These are phyloP conservation scores for Cyberlindnera petersonii DNA, from an alignment of 805 yeast species.

Conservation along the genomic window DNA sequence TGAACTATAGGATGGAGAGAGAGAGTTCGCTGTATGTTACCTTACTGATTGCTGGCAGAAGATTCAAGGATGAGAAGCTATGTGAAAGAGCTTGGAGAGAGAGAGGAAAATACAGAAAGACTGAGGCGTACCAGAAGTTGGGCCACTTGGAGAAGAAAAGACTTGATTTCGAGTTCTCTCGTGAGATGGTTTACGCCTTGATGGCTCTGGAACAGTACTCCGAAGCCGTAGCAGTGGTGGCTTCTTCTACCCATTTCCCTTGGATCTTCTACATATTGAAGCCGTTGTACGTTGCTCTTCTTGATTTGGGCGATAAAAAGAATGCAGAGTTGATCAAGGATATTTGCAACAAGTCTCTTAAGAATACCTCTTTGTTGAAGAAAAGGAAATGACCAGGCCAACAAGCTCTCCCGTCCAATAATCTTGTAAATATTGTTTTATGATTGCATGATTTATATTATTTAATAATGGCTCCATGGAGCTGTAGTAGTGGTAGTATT, in stretches of 20 bases:
- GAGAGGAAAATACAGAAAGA: conserved; percentile 68
- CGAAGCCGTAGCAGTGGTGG: conserved; percentile 68
- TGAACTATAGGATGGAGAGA: conserved; percentile 18
- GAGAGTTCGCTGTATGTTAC: conserved; percentile 20
- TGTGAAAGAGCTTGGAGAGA: conserved; percentile 73
- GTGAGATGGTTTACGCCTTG: conserved; percentile 59
- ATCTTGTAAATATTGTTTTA: neutral
- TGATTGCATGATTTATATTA: neutral
- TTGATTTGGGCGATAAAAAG: conserved; percentile 40
- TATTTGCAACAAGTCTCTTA: conserved; percentile 22
- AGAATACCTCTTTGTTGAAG: conserved; percentile 1
- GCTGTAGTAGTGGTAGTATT: neutral
- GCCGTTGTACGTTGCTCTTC: conserved; percentile 37
- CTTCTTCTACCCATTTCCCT: conserved; percentile 62
- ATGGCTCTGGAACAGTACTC: conserved; percentile 49
- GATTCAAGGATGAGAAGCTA: conserved; percentile 48
- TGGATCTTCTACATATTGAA: conserved; percentile 58
- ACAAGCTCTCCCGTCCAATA: no score
- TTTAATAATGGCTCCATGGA: no score
- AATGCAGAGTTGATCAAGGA: conserved; percentile 30
- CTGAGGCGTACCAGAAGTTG: conserved; percentile 43
- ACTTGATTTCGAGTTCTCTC: conserved; percentile 67
- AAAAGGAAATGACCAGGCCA: conserved; percentile 1
- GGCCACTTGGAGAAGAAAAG: conserved; percentile 35
- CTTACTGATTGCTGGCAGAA: conserved; percentile 49